A percentile compares a stretch with the other conserved stretches of the same genome.
phyloP scores from a whole-genome alignment of 805 yeast species.

The Candida dajiaensis region DNA sequence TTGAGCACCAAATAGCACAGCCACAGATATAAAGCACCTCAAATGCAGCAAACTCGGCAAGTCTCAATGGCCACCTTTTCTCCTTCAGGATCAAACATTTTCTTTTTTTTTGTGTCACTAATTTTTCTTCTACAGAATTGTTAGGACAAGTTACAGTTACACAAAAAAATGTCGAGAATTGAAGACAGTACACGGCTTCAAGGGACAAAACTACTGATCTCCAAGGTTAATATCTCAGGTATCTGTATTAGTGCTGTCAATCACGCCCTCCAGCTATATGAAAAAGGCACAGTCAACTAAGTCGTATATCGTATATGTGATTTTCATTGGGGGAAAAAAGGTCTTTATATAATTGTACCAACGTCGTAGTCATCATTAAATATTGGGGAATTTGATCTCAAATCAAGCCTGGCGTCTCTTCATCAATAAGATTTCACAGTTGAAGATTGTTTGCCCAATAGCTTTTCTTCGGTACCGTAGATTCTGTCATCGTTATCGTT shows the following conservation, averaged over 20 bases:
- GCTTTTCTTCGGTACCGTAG: slow-evolving; percentile 47
- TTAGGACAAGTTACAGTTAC: too few species aligned
- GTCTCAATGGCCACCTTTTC: too few species aligned
- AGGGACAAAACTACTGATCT: not conserved
- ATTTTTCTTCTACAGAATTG: too few species aligned
- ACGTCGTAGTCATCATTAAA: not conserved
- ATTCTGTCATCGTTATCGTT: slow-evolving; percentile 65
- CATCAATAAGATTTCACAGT: not conserved
- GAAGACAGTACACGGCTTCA: too few species aligned
- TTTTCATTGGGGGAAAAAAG: not conserved
- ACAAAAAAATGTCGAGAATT: not conserved
- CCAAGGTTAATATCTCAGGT: not conserved
- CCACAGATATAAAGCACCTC: not conserved
- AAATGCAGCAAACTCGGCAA: not conserved
- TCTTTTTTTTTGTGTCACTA: not conserved
- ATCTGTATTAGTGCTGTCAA: too few species aligned
- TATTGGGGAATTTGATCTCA: not conserved
- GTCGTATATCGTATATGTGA: not conserved
- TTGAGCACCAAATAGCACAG: not conserved
- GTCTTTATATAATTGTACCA: not conserved
- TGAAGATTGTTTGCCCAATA: not conserved
- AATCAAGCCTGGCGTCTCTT: too few species aligned
- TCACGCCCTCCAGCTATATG: too few species aligned
- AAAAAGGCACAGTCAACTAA: not conserved
- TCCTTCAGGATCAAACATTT: not conserved